A percentile compares a stretch with the other conserved stretches of the same genome.
Conservation (phyloP, 768 basidiomycete genomes). For the Coprinellus aureogranulatus region DNA sequence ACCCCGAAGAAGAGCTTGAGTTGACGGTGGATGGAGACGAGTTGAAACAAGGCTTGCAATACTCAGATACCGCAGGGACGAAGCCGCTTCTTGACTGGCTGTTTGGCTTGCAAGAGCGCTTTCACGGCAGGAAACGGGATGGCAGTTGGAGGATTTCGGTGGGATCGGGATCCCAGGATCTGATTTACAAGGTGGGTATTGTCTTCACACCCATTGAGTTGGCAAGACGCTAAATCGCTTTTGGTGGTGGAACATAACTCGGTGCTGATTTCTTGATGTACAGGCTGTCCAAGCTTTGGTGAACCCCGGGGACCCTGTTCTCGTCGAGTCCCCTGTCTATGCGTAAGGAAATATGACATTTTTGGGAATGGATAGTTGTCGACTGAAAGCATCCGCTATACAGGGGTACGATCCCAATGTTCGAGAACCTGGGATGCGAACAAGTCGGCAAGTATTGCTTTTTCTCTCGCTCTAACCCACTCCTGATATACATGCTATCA, state of each 20-base stretch:
- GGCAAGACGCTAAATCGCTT: background rate
- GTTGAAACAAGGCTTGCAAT: slow-evolving; percentile 69
- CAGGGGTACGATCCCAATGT: slow-evolving; percentile 15
- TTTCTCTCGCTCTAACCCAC: background rate
- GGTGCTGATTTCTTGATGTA: background rate
- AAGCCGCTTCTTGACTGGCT: slow-evolving; percentile 68
- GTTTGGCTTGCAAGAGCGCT: slow-evolving; percentile 62
- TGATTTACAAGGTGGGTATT: slow-evolving; percentile 75
- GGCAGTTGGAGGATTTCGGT: slow-evolving; percentile 77
- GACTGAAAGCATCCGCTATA: background rate
- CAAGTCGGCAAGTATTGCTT: slow-evolving; percentile 5
- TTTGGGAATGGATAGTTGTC: background rate
- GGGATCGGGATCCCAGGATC: slow-evolving; percentile 85
- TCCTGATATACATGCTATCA: background rate
- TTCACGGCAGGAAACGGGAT: slow-evolving; percentile 59
- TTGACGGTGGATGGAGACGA: slow-evolving; percentile 58
- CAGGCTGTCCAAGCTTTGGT: background rate
- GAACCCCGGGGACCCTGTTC: slow-evolving; percentile 74
- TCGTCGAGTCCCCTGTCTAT: slow-evolving; percentile 79
- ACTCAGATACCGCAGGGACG: slow-evolving; percentile 71
- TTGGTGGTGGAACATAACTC: background rate
- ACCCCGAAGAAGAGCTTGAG: slow-evolving; percentile 41
- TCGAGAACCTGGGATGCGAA: slow-evolving; percentile 13
- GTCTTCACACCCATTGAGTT: background rate
- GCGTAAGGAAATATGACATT: background rate